Evolutionary conservation across 306 rosid genomes (phyloP).

Genomic region (Medicago lupulina): DNA sequence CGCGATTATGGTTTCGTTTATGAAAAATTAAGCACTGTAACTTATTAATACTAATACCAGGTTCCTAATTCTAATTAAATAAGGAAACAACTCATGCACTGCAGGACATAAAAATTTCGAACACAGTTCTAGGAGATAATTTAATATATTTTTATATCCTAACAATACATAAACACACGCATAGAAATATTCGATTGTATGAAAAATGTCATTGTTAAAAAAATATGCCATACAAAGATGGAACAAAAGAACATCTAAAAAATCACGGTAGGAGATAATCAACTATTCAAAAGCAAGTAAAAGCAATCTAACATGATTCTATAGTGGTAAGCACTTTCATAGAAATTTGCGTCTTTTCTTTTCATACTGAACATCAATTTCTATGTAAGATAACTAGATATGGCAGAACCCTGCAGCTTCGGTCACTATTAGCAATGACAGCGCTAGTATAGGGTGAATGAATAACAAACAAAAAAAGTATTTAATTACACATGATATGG

Average conservation of each 20-base stretch:
- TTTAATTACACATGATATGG: slow-evolving; percentile 20
- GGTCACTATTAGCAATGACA: slow-evolving; percentile 16
- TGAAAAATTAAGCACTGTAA: neutral
- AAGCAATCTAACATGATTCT: neutral
- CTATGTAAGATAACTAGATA: neutral
- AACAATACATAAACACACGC: neutral
- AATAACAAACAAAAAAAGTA: slow-evolving; percentile 18
- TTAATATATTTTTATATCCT: no score
- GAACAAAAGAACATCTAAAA: neutral
- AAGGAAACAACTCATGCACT: neutral
- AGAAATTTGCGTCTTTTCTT: neutral
- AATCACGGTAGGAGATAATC: neutral
- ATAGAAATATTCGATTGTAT: neutral
- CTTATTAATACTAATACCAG: slow-evolving; percentile 1
- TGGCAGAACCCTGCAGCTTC: slow-evolving; percentile 22
- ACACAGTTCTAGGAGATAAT: no score
- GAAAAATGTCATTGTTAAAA: neutral
- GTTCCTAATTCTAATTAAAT: neutral
- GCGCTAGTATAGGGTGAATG: slow-evolving; percentile 5
- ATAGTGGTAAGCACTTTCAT: neutral
- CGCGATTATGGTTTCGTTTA: neutral
- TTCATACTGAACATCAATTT: neutral
- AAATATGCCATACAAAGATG: neutral
- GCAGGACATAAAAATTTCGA: no score
- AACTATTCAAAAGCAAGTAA: neutral